phyloP scores from a whole-genome alignment of 305 asterid species.

The Stenogyne calaminthoides region DNA sequence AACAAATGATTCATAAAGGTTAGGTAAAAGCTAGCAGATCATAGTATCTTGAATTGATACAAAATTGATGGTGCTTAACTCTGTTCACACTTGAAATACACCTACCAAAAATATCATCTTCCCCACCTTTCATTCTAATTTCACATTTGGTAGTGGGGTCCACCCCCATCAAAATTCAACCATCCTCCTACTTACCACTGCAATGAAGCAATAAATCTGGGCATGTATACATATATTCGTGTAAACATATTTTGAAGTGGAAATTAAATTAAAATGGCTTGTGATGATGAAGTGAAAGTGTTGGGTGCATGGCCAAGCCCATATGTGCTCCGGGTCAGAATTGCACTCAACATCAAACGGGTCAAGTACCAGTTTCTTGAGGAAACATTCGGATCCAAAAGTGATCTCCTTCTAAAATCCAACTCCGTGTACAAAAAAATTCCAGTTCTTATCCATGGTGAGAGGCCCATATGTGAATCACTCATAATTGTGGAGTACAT shows the following conservation, averaged over 20 bases:
- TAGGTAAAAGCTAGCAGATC: neutral
- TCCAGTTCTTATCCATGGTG: constrained; percentile 53
- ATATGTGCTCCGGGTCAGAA: constrained; percentile 35
- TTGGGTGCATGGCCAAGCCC: constrained; percentile 46
- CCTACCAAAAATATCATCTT: neutral
- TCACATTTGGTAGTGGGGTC: neutral
- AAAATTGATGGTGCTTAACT: neutral
- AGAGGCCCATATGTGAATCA: constrained; percentile 45
- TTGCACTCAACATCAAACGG: constrained; percentile 49
- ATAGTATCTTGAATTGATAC: neutral
- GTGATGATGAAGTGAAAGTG: constrained; percentile 31
- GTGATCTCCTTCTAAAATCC: constrained; percentile 50
- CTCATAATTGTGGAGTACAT: constrained; percentile 47
- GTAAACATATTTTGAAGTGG: neutral
- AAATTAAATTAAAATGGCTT: too few species aligned
- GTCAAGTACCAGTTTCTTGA: constrained; percentile 38
- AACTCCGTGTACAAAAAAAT: constrained; percentile 55
- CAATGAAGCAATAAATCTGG: neutral
- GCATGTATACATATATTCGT: neutral
- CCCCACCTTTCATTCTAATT: too few species aligned
- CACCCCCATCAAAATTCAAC: neutral
- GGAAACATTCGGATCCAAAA: constrained; percentile 42
- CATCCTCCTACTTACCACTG: neutral
- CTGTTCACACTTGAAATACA: neutral
- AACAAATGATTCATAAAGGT: neutral